A percentile compares a stretch with the other conserved stretches of the same genome.
phyloP scores from a whole-genome alignment of 1,284 basidiomycete genomes.

The Leccinum griseonigrum region DNA sequence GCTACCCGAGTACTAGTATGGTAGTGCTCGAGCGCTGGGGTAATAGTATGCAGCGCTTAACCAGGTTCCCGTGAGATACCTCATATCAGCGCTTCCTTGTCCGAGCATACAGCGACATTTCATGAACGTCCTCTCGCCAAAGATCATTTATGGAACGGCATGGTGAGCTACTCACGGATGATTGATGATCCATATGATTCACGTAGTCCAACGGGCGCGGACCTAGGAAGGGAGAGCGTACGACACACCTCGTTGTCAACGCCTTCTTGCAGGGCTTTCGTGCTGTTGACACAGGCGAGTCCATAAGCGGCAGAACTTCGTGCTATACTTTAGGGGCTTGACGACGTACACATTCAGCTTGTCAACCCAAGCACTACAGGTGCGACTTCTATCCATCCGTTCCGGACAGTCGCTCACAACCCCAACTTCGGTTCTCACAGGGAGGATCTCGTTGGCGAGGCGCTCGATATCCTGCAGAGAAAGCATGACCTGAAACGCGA shows the following conservation, averaged over 20 bases:
- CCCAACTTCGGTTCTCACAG: slow-evolving; percentile 35
- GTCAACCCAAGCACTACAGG: slow-evolving; percentile 78
- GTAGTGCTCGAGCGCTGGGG: not conserved
- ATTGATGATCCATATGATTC: not conserved
- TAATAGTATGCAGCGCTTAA: not conserved
- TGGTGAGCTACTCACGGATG: slow-evolving; percentile 43
- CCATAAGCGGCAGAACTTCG: slow-evolving; percentile 2
- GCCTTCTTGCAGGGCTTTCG: slow-evolving; percentile 75
- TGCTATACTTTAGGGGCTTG: slow-evolving; percentile 10
- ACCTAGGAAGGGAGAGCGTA: slow-evolving; percentile 70
- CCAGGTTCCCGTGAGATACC: slow-evolving; percentile 16
- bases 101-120: slow-evolving; percentile 1
- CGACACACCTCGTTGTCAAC: slow-evolving; percentile 61
- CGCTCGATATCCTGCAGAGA: slow-evolving; percentile 50
- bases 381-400: slow-evolving; percentile 24
- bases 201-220: slow-evolving; percentile 2
- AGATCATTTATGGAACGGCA: slow-evolving; percentile 68
- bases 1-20: not conserved
- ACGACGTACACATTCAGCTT: slow-evolving; percentile 45
- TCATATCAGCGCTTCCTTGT: slow-evolving; percentile 2
- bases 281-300: slow-evolving; percentile 73
- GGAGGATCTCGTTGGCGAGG: slow-evolving; percentile 77
- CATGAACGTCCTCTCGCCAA: slow-evolving; percentile 35
- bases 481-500: slow-evolving; percentile 59
- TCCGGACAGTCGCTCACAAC: not conserved